Percentiles rank a stretch among this genome's conserved stretches.
phyloP scores from a whole-genome alignment of 2,329 filamentous ascomycete species.

The Furcasterigmium sp. region DNA sequence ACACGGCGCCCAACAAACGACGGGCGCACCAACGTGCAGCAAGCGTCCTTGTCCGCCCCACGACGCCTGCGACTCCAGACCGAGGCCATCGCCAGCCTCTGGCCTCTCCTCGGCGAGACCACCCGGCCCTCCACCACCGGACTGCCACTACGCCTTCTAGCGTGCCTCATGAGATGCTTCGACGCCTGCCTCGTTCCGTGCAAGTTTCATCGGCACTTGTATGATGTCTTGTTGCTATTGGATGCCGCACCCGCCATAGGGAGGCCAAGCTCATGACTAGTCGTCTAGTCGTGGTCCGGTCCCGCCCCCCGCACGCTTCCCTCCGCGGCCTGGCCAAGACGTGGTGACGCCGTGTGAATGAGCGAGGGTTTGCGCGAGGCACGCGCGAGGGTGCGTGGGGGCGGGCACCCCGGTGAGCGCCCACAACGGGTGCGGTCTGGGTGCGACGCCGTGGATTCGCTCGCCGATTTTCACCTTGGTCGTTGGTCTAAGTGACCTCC shows the following conservation, averaged over 20 bases:
- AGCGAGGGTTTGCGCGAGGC: slow-evolving; percentile 7
- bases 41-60: too few species aligned
- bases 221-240: background rate
- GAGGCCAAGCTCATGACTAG: slow-evolving; percentile 1
- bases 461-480: slow-evolving; percentile 1
- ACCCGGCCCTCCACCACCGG: background rate
- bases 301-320: background rate
- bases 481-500: too few species aligned
- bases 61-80: background rate
- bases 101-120: slow-evolving; percentile 4
- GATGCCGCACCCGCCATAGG: background rate
- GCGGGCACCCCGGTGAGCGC: background rate
- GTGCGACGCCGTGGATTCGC: background rate
- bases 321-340: background rate
- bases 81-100: slow-evolving; percentile 1
- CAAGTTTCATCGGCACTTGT: background rate
- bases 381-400: background rate
- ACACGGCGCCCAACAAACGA: too few species aligned
- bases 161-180: slow-evolving; percentile 2
- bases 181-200: background rate
- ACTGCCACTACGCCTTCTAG: background rate
- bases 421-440: background rate
- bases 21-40: too few species aligned
- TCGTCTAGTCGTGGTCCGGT: slow-evolving; percentile 1
- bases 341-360: slow-evolving; percentile 7